phyloP scores from a whole-genome alignment of 1,139 yeast species.

The Hansenula lynferdii region DNA sequence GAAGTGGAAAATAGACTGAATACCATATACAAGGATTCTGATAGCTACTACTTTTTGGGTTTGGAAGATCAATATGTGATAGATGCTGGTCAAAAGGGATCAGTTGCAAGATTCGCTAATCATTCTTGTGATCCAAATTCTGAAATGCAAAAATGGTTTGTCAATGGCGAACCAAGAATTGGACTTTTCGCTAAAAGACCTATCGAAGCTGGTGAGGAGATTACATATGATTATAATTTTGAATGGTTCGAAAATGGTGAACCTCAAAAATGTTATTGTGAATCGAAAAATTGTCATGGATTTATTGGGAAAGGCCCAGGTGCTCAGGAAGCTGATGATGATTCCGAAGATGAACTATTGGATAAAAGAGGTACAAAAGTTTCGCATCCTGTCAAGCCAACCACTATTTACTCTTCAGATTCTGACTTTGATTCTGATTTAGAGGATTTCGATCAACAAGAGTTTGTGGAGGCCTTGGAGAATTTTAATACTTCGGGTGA shows the following conservation, averaged over 20 bases:
- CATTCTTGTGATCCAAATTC: slow-evolving; percentile 40
- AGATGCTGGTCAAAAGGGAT: slow-evolving; percentile 35
- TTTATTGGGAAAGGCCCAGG: slow-evolving; percentile 26
- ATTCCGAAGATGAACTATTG: neutral
- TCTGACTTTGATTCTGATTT: neutral
- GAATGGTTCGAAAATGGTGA: slow-evolving; percentile 33
- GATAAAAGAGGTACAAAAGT: neutral
- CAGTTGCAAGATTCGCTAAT: slow-evolving; percentile 38
- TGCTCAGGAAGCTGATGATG: slow-evolving; percentile 1
- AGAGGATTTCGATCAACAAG: neutral
- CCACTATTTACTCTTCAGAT: neutral
- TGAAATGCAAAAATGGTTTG: slow-evolving; percentile 38
- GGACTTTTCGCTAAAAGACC: slow-evolving; percentile 32
- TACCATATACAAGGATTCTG: slow-evolving; percentile 11
- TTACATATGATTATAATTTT: slow-evolving; percentile 38
- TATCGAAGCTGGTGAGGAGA: slow-evolving; percentile 28
- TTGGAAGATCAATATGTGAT: slow-evolving; percentile 33
- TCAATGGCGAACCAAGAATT: slow-evolving; percentile 32
- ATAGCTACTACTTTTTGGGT: slow-evolving; percentile 30
- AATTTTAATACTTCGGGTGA: neutral
- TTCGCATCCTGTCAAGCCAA: slow-evolving; percentile 1
- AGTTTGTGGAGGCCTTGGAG: neutral
- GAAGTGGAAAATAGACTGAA: slow-evolving; percentile 14
- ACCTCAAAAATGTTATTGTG: slow-evolving; percentile 35
- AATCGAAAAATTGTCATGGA: slow-evolving; percentile 32